Evolutionary conservation across 257 asterid species (phyloP).

Genomic region (Solanum gandarillasii): DNA sequence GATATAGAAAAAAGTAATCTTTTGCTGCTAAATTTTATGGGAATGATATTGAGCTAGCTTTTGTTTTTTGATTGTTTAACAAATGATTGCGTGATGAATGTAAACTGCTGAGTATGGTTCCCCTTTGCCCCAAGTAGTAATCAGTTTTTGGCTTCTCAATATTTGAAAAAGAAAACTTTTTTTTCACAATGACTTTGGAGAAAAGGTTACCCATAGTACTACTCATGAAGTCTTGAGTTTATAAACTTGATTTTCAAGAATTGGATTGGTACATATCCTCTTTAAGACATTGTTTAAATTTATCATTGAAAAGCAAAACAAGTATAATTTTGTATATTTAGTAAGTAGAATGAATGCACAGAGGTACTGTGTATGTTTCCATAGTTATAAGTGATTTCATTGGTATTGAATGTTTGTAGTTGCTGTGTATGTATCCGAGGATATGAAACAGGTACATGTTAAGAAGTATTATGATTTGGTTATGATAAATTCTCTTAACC

Average conservation of each 20-base stretch:
- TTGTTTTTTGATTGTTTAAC: not conserved
- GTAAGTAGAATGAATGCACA: not conserved
- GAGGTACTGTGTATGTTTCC: not conserved
- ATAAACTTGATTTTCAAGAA: not conserved
- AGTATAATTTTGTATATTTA: not conserved
- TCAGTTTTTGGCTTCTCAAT: not conserved
- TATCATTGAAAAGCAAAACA: not conserved
- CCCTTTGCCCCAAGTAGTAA: not conserved
- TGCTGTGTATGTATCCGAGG: not conserved
- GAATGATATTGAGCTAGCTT: not conserved
- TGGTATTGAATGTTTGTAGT: not conserved
- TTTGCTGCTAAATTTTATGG: not conserved
- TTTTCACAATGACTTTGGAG: not conserved
- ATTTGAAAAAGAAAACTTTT: not conserved
- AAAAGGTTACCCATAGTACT: not conserved
- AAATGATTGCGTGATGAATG: not conserved
- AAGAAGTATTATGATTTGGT: not conserved
- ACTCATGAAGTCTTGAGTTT: not conserved
- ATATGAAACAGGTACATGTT: not conserved
- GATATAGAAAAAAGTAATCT: not conserved
- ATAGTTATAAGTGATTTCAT: not conserved
- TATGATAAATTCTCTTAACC: not conserved
- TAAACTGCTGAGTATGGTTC: not conserved
- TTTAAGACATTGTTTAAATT: not conserved
- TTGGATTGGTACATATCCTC: not conserved